Percentiles rank a stretch among this genome's conserved stretches.
Evolutionary conservation across 176 grass and related monocot genomes (phyloP).

Genomic region (Oryza officinalis): DNA sequence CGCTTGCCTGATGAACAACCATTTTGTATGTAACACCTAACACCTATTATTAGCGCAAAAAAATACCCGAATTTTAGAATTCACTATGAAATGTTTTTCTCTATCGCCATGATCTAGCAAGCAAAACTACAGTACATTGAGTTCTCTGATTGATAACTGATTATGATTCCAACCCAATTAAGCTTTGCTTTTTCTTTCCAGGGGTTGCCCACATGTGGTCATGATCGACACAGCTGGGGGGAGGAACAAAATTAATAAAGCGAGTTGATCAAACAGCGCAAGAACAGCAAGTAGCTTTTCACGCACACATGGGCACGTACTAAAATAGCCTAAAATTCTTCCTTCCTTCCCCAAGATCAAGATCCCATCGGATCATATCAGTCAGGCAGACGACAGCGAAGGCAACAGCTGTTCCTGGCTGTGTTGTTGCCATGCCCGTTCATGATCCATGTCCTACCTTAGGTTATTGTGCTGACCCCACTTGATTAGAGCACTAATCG

Average conservation of each 20-base stretch:
- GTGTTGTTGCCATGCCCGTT: neutral
- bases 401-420: neutral
- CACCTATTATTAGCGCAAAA: neutral
- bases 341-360: neutral
- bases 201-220: neutral
- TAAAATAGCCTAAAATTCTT: neutral
- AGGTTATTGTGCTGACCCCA: neutral
- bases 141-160: neutral
- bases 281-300: neutral
- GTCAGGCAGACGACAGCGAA: neutral
- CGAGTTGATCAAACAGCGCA: neutral
- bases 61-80: no score
- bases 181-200: neutral
- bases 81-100: neutral
- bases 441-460: neutral
- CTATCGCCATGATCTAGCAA: neutral
- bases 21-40: neutral
- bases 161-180: neutral
- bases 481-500: neutral
- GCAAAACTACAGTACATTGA: no score
- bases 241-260: neutral
- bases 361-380: neutral
- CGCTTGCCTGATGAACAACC: no score
- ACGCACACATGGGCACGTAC: neutral
- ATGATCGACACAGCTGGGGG: slow-evolving; percentile 11